phyloP scores from a whole-genome alignment of 306 rosid species.

The Rubus parviflorus region DNA sequence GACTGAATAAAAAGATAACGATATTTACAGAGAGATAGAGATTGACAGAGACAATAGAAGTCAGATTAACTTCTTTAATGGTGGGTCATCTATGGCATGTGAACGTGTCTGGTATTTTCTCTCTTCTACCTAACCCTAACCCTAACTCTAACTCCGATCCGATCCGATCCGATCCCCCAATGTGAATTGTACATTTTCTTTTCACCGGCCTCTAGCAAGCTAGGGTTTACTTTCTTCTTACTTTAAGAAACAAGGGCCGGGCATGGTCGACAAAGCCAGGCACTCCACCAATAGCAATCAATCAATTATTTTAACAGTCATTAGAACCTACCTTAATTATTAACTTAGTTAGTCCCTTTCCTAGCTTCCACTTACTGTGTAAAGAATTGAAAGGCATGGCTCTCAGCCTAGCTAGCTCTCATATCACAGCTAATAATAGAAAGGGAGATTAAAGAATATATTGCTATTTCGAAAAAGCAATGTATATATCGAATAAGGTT shows the following conservation, averaged over 20 bases:
- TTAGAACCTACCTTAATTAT: background rate
- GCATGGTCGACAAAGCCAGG: too few species aligned
- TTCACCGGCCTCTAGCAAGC: background rate
- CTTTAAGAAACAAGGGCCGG: too few species aligned
- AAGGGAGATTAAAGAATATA: too few species aligned
- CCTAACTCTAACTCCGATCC: background rate
- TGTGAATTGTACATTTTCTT: background rate
- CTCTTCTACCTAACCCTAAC: slow-evolving; percentile 23
- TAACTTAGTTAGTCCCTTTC: background rate
- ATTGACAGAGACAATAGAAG: background rate
- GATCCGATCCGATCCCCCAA: background rate
- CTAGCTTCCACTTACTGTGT: background rate
- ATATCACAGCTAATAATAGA: background rate
- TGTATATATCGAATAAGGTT: too few species aligned
- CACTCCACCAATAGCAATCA: too few species aligned
- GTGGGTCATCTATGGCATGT: slow-evolving; percentile 40
- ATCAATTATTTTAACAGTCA: background rate
- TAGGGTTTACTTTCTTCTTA: background rate
- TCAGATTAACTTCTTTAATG: slow-evolving; percentile 6
- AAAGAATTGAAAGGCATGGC: background rate
- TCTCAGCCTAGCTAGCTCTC: background rate
- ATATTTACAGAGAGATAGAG: slow-evolving; percentile 23
- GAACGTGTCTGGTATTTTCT: slow-evolving; percentile 24
- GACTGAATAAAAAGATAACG: slow-evolving; percentile 4
- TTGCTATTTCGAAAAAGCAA: too few species aligned